Evolutionary conservation across 768 basidiomycete species (phyloP), one percentile per base, ranked within the genome.

Genomic region (Leccinum arenicola): DNA sequence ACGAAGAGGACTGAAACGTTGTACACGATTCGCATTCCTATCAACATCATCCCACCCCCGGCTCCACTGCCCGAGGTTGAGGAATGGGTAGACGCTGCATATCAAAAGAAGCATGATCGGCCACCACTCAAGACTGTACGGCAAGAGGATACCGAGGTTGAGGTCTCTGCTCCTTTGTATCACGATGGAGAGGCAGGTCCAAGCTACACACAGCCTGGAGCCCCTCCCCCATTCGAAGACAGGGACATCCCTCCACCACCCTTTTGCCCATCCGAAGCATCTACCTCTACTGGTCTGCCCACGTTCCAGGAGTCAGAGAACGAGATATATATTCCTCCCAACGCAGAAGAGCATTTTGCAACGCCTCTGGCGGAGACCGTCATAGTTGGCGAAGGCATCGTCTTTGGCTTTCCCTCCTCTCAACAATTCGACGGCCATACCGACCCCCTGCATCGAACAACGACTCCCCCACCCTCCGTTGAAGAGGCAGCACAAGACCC

Each of bases 141-240:
- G 54, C 74, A 81, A 38, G 89, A 91, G 56, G 92, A 93, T 53
- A 59, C 62, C 15, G 90, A 91, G 36, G 65, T 75, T 35, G 90
- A 91, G 36, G 64, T 75, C 23, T 76, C 77, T 3, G 83, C 82
- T 10, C 89, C 89, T 47, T 78, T 80, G 66, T 91, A 90, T 69
- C 83, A 85, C 15, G 84, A 83, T 66, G 84, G 84, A 60, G 84
- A 85, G 69, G 88, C 90, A 3, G 91, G 91, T 11, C 91, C 91
- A 19, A 92, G 90, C 62, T 84, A 82, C 65, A 71, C 81, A n/a
- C 76, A 81, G 25, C 77, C 69, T 57, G 82, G 81, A 55, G 89
- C 88, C 0, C 91, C 91, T 25, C 91, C 91, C 50, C 90, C 91
- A 3, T 93, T 93, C 65, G 91, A 93, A 65, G 91, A 93, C 67